Conservation (phyloP, 441 rosid species). For the Rhodomyrtus psidioides region DNA sequence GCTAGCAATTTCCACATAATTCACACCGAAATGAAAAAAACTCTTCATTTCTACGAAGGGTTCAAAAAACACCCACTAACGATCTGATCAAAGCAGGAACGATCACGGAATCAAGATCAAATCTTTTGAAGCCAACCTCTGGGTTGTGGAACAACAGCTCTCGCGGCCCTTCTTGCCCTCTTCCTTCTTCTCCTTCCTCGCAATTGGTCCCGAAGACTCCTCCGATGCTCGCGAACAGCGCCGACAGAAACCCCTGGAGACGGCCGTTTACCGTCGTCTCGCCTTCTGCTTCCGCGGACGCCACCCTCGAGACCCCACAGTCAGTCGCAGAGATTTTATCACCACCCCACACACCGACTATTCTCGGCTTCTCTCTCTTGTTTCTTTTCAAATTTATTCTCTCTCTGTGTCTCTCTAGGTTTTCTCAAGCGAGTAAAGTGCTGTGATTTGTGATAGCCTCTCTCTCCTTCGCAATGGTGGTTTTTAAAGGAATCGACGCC, state of each 20-base stretch:
- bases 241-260: conserved; percentile 8
- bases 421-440: not conserved
- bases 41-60: not conserved
- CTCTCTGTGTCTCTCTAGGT: not conserved
- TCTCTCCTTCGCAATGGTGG: not conserved
- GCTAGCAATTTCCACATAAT: not conserved
- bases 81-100: not conserved
- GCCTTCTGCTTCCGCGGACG: not conserved
- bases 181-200: not conserved
- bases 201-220: conserved; percentile 6
- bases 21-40: not conserved
- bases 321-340: not conserved
- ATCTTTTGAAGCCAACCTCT: not conserved
- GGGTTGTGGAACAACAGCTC: not conserved
- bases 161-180: not conserved
- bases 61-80: not conserved
- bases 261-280: not conserved
- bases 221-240: conserved; percentile 8
- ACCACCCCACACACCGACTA: not conserved
- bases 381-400: not conserved
- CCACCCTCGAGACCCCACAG: not conserved
- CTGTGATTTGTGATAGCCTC: not conserved
- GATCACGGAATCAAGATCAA: not conserved
- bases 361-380: not conserved
- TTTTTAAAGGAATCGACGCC: not conserved